A percentile compares a stretch with the other conserved stretches of the same genome.
Evolutionary conservation across 306 rosid species (phyloP).

Genomic region (Trifolium subterraneum): DNA sequence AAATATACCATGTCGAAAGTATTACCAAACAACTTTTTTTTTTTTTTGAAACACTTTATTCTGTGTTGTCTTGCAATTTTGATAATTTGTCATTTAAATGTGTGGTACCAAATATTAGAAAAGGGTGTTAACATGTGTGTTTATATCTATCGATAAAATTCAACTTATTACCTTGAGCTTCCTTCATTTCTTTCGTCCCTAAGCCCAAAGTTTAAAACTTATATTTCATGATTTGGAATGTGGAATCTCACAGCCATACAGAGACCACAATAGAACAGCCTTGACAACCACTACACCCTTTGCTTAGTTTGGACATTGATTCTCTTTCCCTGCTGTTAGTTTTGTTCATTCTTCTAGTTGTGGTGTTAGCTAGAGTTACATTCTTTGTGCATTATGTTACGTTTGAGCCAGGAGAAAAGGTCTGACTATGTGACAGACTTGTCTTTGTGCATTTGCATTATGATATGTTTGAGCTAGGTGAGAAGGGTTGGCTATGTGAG

Average conservation of each 20-base stretch:
- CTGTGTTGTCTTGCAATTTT: not conserved
- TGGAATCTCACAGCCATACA: not conserved
- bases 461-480: not conserved
- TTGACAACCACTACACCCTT: not conserved
- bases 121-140: not conserved
- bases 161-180: not conserved
- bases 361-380: not conserved
- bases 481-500: not conserved
- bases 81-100: slow-evolving; percentile 12
- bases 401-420: not conserved
- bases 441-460: not conserved
- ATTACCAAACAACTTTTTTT: not conserved
- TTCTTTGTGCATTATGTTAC: not conserved
- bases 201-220: not conserved
- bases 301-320: not conserved
- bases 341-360: not conserved
- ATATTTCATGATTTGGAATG: not conserved
- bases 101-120: not conserved
- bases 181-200: not conserved
- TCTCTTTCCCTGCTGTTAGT: not conserved
- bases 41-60: too few relatives aligned
- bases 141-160: not conserved
- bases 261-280: not conserved
- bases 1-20: slow-evolving; percentile 3
- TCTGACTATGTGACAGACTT: not conserved